Evolutionary conservation across 805 yeast species (phyloP), one percentile per base, ranked within the genome.

Genomic region (Metschnikowia corniflorae): DNA sequence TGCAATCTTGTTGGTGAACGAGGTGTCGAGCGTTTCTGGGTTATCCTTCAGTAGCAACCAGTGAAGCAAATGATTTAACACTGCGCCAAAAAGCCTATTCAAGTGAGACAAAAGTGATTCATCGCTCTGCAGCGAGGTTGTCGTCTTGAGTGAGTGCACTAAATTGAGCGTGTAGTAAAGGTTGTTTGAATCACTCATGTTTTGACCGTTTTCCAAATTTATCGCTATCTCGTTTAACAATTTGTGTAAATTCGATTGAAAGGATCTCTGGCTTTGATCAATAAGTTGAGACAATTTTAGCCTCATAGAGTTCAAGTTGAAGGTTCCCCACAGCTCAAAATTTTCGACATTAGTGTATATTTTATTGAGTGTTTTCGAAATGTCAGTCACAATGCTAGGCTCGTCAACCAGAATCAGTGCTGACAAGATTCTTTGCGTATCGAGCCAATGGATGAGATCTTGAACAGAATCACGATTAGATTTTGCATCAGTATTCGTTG

Each of bases 321-420:
- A 43, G 3, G 29, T 23, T 13, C 49, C 49, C 49, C 49, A 45
- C 31, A 28, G 35, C n/a, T 28, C 26, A 16, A 42, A 42, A 5
- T 33, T 21, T 3, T 25, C 19, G 2, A 26, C 29, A 15, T 30
- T 26, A 14, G 40, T 15, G 20, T 26, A 26, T 5, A 29, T 18
- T 18, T 35, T 38, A 6, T 32, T 17, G 24, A 42, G 27, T 13
- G 13, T 15, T 12, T 13, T 16, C 15, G 31, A 9, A 16, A 33
- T 32, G 8, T 27, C 23, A 7, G 31, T 15, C 3, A 39, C 28
- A 7, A 33, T 12, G 13, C 31, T 15, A 4, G 33, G 18, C 1
- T n/a, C 33, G 3, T 26, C 7, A 14, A 26, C 14, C 41, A 35
- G 37, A 7, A 32, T 22, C 4, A 31, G 23, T 5, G 16, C 15